Conservation (phyloP, 176 grass and related monocot species). For the Oryza punctata region DNA sequence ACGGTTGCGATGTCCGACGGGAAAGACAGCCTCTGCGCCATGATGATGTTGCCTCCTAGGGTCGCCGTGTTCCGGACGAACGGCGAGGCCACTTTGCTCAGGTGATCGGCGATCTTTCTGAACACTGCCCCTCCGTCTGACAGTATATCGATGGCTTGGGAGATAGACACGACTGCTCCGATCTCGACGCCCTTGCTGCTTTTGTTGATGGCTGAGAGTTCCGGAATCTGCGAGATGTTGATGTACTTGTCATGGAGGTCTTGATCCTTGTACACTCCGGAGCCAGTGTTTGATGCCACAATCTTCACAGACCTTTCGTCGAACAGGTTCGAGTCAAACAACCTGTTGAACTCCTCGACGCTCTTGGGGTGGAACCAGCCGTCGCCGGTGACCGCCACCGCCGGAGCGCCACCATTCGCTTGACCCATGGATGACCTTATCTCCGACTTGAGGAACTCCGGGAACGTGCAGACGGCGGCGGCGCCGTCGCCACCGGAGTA, state of each 20-base stretch:
- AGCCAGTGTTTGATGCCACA: conserved; percentile 70
- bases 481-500: conserved; percentile 42
- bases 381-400: background rate
- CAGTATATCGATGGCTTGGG: conserved; percentile 64
- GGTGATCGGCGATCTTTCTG: conserved; percentile 66
- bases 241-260: conserved; percentile 62
- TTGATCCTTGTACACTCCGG: conserved; percentile 81
- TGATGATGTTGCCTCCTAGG: conserved; percentile 79
- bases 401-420: background rate
- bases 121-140: conserved; percentile 53
- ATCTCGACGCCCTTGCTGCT: conserved; percentile 60
- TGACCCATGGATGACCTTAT: conserved; percentile 42
- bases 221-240: conserved; percentile 62
- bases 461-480: conserved; percentile 52
- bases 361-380: conserved; percentile 64
- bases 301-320: conserved; percentile 54
- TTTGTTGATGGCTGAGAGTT: conserved; percentile 54
- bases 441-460: conserved; percentile 79
- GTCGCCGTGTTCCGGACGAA: conserved; percentile 83
- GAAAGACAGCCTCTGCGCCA: conserved; percentile 71
- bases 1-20: conserved; percentile 71
- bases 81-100: conserved; percentile 64
- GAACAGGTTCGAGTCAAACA: conserved; percentile 52
- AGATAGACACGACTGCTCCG: conserved; percentile 72
- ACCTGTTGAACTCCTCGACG: conserved; percentile 49